These are phyloP conservation scores for Candida pseudoglaebosa DNA, from an alignment of 805 yeast species.

Conservation along the genomic window DNA sequence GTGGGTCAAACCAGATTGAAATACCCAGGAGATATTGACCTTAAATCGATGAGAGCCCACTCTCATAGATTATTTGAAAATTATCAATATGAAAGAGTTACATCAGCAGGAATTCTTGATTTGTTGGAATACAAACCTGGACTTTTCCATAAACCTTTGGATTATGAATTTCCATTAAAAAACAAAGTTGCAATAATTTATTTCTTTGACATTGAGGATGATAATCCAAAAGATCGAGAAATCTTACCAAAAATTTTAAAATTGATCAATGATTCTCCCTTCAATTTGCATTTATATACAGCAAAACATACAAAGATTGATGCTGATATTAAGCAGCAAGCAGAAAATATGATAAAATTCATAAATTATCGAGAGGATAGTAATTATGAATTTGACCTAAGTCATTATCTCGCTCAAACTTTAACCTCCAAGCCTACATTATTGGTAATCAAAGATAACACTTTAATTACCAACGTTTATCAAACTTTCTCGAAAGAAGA, in stretches of 20 bases:
- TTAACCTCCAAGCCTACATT: constrained; percentile 61
- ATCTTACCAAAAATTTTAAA: constrained; percentile 59
- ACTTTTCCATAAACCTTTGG: constrained; percentile 29
- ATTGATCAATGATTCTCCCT: constrained; percentile 53
- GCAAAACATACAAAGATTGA: constrained; percentile 43
- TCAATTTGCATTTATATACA: constrained; percentile 50
- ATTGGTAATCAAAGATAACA: constrained; percentile 55
- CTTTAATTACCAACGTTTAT: constrained; percentile 47
- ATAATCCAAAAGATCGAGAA: constrained; percentile 58
- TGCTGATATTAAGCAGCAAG: constrained; percentile 40
- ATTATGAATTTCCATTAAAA: constrained; percentile 34
- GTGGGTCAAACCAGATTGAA: constrained; percentile 46
- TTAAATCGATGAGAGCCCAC: constrained; percentile 37
- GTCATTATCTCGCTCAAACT: constrained; percentile 47
- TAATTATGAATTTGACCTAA: constrained; percentile 36
- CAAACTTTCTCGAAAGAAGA: constrained; percentile 65
- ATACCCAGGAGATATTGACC: constrained; percentile 34
- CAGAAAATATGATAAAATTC: constrained; percentile 34
- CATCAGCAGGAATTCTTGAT: constrained; percentile 25
- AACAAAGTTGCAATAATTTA: constrained; percentile 50
- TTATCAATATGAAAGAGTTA: constrained; percentile 33
- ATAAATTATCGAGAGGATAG: constrained; percentile 42
- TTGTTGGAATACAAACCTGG: constrained; percentile 24
- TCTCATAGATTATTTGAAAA: constrained; percentile 46
- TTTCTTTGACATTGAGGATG: constrained; percentile 46